Evolutionary conservation across 805 yeast species (phyloP), one percentile per base, ranked within the genome.

Genomic region (Suhomyces sp.): DNA sequence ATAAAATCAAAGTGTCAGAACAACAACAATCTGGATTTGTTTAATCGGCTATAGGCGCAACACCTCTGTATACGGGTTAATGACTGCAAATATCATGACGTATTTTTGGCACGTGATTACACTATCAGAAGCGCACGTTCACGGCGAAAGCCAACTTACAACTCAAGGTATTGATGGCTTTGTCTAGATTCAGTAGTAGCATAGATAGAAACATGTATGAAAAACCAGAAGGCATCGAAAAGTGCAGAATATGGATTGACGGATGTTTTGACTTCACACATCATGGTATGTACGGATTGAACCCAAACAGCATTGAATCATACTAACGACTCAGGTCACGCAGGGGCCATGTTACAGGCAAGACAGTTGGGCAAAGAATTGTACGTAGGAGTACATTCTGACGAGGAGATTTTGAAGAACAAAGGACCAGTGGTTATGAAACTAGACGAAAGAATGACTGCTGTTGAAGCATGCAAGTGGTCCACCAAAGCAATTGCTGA

Each of bases 241-340:
- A 77, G 37, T 62, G 75, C 46, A 71, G 86, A 48, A 86, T 93
- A 53, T 94, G 99, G 99, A 83, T 94, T 25, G 99, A 94, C 67
- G 99, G 99, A 0, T 94, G 99, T 66, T 94, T 94, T 71, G 99
- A 94, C 68, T 94, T 94, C 72, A 89, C 96, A 41, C 99, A 94
- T 67, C 98, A 94, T 64, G 98, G 96, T 68, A 69, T 51, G 81
- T 72, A 44, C 37, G 10, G 20, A 25, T 12, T 21, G 12, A 37
- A 10, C 41, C 7, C 33, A n/a, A 12, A 49, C 13, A 22, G 45
- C 22, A n/a, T n/a, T 41, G 44, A 22, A 21, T 29, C 12, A 17
- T 10, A 37, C 41, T 33, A 41, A 31, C 15, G 17, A 7, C 24
- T 10, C 41, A 72, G 77, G 78, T 49, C 99, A 94, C 62, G 96